Percentiles rank a stretch among this genome's conserved stretches.
These are phyloP conservation scores for Lactifluus rugatus DNA, from an alignment of 768 basidiomycete species.

Conservation along the genomic window DNA sequence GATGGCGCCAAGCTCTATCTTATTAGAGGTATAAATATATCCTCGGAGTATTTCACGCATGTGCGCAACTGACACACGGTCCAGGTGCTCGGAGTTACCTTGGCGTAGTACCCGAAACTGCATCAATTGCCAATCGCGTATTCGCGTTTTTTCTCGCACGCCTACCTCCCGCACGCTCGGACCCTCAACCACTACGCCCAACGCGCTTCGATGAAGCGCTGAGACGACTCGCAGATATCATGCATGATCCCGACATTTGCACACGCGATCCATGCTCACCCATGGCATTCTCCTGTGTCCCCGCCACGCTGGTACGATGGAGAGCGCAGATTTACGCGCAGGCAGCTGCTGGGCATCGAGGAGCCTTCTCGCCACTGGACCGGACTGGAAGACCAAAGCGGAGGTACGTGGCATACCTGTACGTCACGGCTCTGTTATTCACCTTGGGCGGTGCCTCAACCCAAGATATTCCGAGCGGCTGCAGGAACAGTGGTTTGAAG, in stretches of 20 bases:
- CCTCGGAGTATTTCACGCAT: not conserved
- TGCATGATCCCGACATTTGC: conserved; percentile 2
- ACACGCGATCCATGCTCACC: conserved; percentile 3
- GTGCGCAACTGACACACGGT: not conserved
- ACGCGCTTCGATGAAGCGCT: conserved; percentile 5
- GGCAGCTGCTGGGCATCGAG: conserved; percentile 10
- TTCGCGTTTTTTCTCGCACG: conserved; percentile 20
- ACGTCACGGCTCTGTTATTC: not conserved
- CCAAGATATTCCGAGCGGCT: conserved; percentile 18
- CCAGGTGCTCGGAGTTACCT: conserved; percentile 18
- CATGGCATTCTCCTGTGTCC: conserved; percentile 19
- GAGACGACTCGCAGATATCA: conserved; percentile 4
- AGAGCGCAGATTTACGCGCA: not conserved
- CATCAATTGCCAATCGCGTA: conserved; percentile 22
- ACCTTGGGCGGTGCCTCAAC: not conserved
- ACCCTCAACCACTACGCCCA: not conserved
- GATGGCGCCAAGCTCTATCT: conserved; percentile 18
- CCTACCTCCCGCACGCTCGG: conserved; percentile 10
- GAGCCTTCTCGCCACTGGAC: conserved; percentile 16
- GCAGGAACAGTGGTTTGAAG: conserved; percentile 18
- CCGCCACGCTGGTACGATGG: not conserved
- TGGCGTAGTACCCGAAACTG: conserved; percentile 17
- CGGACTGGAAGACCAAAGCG: conserved; percentile 16
- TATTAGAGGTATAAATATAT: conserved; percentile 7
- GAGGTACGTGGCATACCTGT: conserved; percentile 5